Evolutionary conservation across 352 stramenopile species (phyloP).

Genomic region (Thalassiosira oceanica): DNA sequence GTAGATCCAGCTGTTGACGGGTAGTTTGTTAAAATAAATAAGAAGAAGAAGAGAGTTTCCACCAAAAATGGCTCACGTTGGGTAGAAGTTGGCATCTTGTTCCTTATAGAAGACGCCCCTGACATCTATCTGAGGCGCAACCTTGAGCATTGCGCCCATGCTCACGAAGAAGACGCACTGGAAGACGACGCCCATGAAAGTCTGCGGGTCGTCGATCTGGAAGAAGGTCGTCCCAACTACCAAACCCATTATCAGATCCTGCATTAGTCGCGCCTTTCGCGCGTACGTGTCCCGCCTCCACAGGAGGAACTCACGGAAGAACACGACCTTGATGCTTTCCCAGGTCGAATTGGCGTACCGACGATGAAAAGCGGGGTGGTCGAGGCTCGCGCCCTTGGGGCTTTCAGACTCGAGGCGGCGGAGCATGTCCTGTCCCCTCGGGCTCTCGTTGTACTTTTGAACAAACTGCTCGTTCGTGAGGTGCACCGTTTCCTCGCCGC

Average conservation of each 20-base stretch:
- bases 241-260: constrained; percentile 60
- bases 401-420: constrained; percentile 27
- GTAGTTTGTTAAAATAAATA: no score
- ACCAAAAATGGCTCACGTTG: no score
- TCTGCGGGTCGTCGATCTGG: constrained; percentile 55
- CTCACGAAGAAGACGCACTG: constrained; percentile 86
- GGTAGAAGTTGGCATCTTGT: constrained; percentile 81
- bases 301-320: constrained; percentile 47
- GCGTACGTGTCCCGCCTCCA: constrained; percentile 62
- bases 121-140: constrained; percentile 82
- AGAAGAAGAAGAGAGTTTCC: no score
- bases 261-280: constrained; percentile 40
- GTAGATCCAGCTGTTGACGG: constrained; percentile 73
- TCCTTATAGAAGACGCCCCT: constrained; percentile 84
- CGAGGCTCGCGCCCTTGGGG: not conserved
- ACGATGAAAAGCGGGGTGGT: constrained; percentile 18
- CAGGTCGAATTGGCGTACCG: constrained; percentile 48
- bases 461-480: constrained; percentile 65
- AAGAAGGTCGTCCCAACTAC: constrained; percentile 68
- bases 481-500: constrained; percentile 30
- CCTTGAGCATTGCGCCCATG: constrained; percentile 82
- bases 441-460: constrained; percentile 51
- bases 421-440: constrained; percentile 40
- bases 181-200: constrained; percentile 86
- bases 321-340: constrained; percentile 49